Evolutionary conservation across 768 basidiomycete species (phyloP), one percentile per base, ranked within the genome.

Genomic region (Phanerodontia chrysosporium): DNA sequence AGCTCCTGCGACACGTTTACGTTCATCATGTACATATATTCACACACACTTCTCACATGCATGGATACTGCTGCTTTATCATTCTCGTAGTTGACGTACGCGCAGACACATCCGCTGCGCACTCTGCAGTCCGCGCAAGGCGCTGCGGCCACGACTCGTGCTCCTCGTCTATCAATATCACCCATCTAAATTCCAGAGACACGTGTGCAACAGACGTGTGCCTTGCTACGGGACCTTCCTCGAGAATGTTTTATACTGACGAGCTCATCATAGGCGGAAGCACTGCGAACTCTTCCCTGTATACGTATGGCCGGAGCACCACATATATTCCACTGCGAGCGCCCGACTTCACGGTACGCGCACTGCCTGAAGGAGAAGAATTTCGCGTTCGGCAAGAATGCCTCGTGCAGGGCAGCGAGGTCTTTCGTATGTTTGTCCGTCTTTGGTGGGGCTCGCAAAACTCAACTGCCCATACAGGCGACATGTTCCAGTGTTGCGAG

Each of bases 401-500:
- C 22, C 72, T 89, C 59, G 69, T 70, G 49, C 76, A 72, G 54
- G 61, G 62, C 18, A 88, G 86, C 65, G 78, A 83, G 65, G 80
- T 88, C 59, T 89, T 90, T 64, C 74, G 87, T 87, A 71, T 58
- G 84, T 72, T 21, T 16, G 46, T 32, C 28, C 24, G 4, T 51
- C 45, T 45, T 13, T 25, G 25, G 25, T 9, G 49, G 32, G 28
- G 18, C 29, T 49, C 49, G 51, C 64, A 25, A n/a, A 29, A 35
- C 42, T 18, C 21, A 21, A n/a, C 18, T 16, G 13, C 3, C 3
- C 21, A 1, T 24, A 12, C 67, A 89, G 87, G 78, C 27, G 79
- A 86, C 66, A 89, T 90, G 88, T 89, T 90, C 68, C 71, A 75
- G 25, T 80, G 80, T 61, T 87, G 86, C 61, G 79, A 83, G 55